Evolutionary conservation across 345 rosid species (phyloP), one percentile per base, ranked within the genome.

Genomic region (Camelina neglecta): DNA sequence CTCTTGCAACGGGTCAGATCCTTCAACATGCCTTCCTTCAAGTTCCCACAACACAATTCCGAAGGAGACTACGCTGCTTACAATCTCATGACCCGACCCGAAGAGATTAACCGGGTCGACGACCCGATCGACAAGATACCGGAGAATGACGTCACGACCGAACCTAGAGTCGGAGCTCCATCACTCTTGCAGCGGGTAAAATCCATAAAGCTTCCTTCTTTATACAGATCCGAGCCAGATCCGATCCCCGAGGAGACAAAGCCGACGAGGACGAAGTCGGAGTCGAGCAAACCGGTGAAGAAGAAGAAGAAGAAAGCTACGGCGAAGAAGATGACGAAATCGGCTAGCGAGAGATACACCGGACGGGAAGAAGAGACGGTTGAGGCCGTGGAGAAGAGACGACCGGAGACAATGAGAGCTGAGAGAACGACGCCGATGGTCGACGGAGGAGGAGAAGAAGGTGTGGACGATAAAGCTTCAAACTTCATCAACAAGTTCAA

Each of bases 151-250:
- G 54, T 55, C 16, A 20, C 15, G 42, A 51, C 16, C 13, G 65
- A 60, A 60, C 61, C 67, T 24, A 50, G 41, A 56, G 0, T 21
- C 58, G 73, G 49, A 48, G 29, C 67, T 55, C 90, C 89, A 0
- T 89, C 96, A 7, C 75, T 93, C 45, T 53, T 89, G 26, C 85
- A 84, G 54, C 86, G 93, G 6, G 85, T 91, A 65, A 88, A 84
- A 82, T 88, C 96, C 72, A 73, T 88, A 36, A 80, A 88, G 50
- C 69, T 85, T 59, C 67, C 81, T 20, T 65, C 88, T 0, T 18
- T 75, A 38, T 79, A 82, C 73, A 83, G 76, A 42, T 71, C 78
- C 55, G 75, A 83, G 7, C 78, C 74, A 35, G 82, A 69, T 42
- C 31, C 59, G 53, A 58, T 1, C 41, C 21, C n/a, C 11, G 65